Evolutionary conservation across 2,329 filamentous ascomycete species (phyloP).

Genomic region (Clonostachys solani): DNA sequence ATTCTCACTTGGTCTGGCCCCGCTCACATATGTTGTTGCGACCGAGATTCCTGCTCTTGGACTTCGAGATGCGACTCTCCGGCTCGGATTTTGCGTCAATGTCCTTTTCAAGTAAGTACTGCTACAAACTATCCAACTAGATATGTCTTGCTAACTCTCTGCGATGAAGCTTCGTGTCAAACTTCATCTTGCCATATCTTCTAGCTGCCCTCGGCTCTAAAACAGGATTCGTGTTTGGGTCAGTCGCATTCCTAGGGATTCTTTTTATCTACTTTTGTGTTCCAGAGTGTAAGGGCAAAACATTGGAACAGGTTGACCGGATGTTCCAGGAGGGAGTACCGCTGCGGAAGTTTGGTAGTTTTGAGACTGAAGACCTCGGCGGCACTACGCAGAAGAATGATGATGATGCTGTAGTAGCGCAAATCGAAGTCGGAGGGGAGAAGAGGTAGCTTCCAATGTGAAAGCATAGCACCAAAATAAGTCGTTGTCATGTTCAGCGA

Average conservation of each 20-base stretch:
- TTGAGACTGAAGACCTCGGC: too few species aligned
- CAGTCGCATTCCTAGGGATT: constrained; percentile 5
- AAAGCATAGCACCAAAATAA: too few species aligned
- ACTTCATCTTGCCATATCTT: constrained; percentile 29
- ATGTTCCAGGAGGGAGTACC: constrained; percentile 7
- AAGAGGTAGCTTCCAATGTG: too few species aligned
- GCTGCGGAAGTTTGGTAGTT: not conserved
- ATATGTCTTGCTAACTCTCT: too few species aligned
- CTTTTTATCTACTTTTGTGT: constrained; percentile 11
- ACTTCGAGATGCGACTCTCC: constrained; percentile 20
- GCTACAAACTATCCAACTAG: too few species aligned
- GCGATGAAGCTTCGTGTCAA: constrained; percentile 13
- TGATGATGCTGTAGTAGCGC: too few species aligned
- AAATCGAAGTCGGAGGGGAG: too few species aligned
- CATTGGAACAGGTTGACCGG: constrained; percentile 14
- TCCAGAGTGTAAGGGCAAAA: constrained; percentile 12
- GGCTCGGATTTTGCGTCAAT: constrained; percentile 18
- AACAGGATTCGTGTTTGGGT: constrained; percentile 14
- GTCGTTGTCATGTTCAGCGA: too few species aligned
- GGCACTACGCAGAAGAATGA: too few species aligned
- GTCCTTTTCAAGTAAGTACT: constrained; percentile 16
- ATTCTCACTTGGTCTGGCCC: constrained; percentile 22
- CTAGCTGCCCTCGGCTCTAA: constrained; percentile 25
- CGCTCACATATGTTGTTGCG: constrained; percentile 23
- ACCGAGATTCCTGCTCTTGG: constrained; percentile 22